Percentiles rank a stretch among this genome's conserved stretches.
Conservation (phyloP, 768 basidiomycete genomes). For the Collybia nuda region DNA sequence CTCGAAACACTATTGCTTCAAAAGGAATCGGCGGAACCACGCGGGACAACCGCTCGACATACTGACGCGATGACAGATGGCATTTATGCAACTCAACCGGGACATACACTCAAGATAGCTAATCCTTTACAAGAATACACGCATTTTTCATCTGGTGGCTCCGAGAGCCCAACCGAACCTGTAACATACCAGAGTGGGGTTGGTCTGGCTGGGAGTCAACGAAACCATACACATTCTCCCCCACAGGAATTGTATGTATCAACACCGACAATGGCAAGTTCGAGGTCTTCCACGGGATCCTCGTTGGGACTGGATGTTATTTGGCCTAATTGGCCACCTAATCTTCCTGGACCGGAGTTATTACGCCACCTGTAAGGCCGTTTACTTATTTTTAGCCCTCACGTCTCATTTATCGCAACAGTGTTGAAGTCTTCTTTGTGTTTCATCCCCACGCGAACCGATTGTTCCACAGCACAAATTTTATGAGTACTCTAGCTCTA, state of each 20-base stretch:
- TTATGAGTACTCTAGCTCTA: slow-evolving; percentile 62
- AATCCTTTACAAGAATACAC: slow-evolving; percentile 5
- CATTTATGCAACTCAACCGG: too few relatives aligned
- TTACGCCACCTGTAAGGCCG: slow-evolving; percentile 61
- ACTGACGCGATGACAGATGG: slow-evolving; percentile 3
- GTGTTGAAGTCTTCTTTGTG: slow-evolving; percentile 78
- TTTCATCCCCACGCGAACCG: slow-evolving; percentile 74
- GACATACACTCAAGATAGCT: background rate
- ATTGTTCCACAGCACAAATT: slow-evolving; percentile 65
- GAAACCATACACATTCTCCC: slow-evolving; percentile 24
- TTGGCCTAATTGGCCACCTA: slow-evolving; percentile 61
- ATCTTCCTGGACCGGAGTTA: slow-evolving; percentile 61
- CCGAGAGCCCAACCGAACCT: slow-evolving; percentile 4
- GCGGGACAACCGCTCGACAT: slow-evolving; percentile 8
- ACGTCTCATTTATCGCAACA: slow-evolving; percentile 19
- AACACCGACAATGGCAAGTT: slow-evolving; percentile 6
- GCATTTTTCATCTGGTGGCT: slow-evolving; percentile 5
- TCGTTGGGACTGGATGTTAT: slow-evolving; percentile 37
- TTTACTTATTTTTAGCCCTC: background rate
- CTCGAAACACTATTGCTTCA: slow-evolving; percentile 66
- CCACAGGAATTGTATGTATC: slow-evolving; percentile 19
- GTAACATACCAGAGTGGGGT: slow-evolving; percentile 12
- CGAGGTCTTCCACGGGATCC: slow-evolving; percentile 9
- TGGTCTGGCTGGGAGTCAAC: slow-evolving; percentile 1
- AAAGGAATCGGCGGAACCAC: slow-evolving; percentile 35